These are phyloP conservation scores for Xylaria sp. DNA, from an alignment of 495 filamentous ascomycete genomes.

Conservation along the genomic window DNA sequence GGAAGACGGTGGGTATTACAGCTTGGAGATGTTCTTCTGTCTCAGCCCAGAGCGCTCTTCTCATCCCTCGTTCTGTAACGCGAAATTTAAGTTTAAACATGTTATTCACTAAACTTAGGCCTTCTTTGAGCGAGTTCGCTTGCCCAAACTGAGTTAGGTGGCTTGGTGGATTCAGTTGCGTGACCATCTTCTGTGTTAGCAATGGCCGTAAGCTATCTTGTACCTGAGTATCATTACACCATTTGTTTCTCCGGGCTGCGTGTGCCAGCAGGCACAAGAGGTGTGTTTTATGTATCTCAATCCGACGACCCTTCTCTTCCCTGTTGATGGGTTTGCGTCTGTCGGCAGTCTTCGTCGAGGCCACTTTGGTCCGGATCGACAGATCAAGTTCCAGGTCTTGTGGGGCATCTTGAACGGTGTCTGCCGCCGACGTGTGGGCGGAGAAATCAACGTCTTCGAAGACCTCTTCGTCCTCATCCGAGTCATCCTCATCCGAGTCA, in stretches of 20 bases:
- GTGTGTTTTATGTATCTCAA: slow-evolving; percentile 87
- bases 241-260: slow-evolving; percentile 75
- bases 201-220: slow-evolving; percentile 67
- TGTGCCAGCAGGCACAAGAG: slow-evolving; percentile 81
- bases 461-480: slow-evolving; percentile 33
- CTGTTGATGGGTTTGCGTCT: slow-evolving; percentile 69
- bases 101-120: slow-evolving; percentile 71
- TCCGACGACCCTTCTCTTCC: slow-evolving; percentile 71
- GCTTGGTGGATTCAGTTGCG: slow-evolving; percentile 68
- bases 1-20: slow-evolving; percentile 46
- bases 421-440: slow-evolving; percentile 27
- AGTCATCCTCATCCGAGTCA: slow-evolving; percentile 45
- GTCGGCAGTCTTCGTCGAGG: slow-evolving; percentile 39
- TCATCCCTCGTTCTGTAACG: slow-evolving; percentile 73
- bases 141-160: slow-evolving; percentile 71
- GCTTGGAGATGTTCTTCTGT: slow-evolving; percentile 64
- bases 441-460: slow-evolving; percentile 48
- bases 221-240: slow-evolving; percentile 81
- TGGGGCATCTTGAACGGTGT: slow-evolving; percentile 45
- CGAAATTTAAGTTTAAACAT: slow-evolving; percentile 70
- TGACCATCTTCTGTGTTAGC: slow-evolving; percentile 64
- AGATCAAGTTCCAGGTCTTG: slow-evolving; percentile 67
- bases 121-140: slow-evolving; percentile 77
- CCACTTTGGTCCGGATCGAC: slow-evolving; percentile 48
- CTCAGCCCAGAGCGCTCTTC: slow-evolving; percentile 75